Evolutionary conservation across 495 filamentous ascomycete species (phyloP).

Genomic region (Tuber microsphaerosporum): DNA sequence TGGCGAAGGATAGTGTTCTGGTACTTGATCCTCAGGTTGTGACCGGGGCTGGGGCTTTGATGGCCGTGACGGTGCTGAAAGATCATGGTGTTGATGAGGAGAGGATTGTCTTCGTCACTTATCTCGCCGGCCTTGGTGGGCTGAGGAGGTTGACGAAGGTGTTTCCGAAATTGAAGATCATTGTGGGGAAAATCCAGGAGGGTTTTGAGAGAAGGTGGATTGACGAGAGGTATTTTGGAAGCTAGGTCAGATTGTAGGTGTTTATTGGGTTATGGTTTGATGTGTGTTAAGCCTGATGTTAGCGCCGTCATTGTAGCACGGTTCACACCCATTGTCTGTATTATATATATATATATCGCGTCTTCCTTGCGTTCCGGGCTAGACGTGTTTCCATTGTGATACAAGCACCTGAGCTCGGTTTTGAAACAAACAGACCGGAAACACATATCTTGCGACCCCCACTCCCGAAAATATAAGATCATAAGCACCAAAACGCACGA

Average conservation of each 20-base stretch:
- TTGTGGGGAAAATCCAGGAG: constrained; percentile 70
- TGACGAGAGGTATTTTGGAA: constrained; percentile 48
- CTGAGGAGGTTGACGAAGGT: constrained; percentile 75
- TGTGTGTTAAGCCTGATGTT: not conserved
- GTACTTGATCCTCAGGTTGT: constrained; percentile 91
- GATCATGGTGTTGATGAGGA: constrained; percentile 88
- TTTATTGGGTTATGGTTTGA: not conserved
- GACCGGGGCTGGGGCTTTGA: constrained; percentile 83
- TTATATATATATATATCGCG: not conserved
- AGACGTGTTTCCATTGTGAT: not conserved
- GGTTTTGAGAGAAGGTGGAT: constrained; percentile 76
- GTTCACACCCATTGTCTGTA: not conserved
- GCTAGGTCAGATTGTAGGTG: constrained; percentile 15
- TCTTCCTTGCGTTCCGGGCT: not conserved
- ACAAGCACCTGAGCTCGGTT: not conserved
- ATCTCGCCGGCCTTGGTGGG: constrained; percentile 71
- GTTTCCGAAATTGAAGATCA: constrained; percentile 74
- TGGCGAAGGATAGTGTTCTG: constrained; percentile 67
- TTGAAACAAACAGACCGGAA: not conserved
- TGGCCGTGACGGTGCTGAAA: constrained; percentile 88
- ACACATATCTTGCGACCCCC: not conserved
- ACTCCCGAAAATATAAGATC: not conserved
- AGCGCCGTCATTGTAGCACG: not conserved
- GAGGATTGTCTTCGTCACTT: constrained; percentile 81
- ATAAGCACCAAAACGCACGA: not conserved